phyloP scores from a whole-genome alignment of 2,329 filamentous ascomycete species.

The Diaporthe velutina region DNA sequence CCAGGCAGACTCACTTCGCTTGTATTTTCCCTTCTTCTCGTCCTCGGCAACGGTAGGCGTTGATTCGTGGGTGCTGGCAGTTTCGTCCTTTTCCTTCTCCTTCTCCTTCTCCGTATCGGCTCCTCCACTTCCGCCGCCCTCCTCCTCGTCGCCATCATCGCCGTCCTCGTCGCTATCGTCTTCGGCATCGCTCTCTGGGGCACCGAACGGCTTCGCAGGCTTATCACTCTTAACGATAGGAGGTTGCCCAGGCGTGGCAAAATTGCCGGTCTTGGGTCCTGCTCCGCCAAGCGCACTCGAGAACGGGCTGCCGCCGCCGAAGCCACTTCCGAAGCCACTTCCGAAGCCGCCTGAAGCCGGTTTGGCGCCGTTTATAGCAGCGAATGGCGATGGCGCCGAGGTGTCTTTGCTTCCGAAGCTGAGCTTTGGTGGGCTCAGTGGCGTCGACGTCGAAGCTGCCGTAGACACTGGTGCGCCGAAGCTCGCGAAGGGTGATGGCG shows the following conservation, averaged over 20 bases:
- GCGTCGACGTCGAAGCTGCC: conserved; percentile 44
- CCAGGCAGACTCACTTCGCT: conserved; percentile 71
- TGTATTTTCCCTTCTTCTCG: conserved; percentile 75
- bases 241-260: conserved; percentile 72
- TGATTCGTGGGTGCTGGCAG: conserved; percentile 64
- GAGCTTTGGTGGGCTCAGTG: conserved; percentile 51
- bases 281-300: conserved; percentile 53
- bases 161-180: conserved; percentile 61
- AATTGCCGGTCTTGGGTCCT: conserved; percentile 70
- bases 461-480: conserved; percentile 51
- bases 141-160: conserved; percentile 63
- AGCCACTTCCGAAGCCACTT: conserved; percentile 61
- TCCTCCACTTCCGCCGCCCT: conserved; percentile 44
- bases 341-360: conserved; percentile 50
- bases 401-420: conserved; percentile 58
- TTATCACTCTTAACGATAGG: conserved; percentile 67
- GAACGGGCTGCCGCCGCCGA: conserved; percentile 55
- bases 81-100: conserved; percentile 57
- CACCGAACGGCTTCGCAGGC: conserved; percentile 80
- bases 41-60: conserved; percentile 64
- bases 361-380: conserved; percentile 50
- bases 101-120: conserved; percentile 57
- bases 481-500: conserved; percentile 52
- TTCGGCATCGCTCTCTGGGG: conserved; percentile 75
- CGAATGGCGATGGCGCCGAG: conserved; percentile 61